Evolutionary conservation across 2,329 filamentous ascomycete species (phyloP), one percentile per base, ranked within the genome.

Genomic region (Fusarium hainanense): DNA sequence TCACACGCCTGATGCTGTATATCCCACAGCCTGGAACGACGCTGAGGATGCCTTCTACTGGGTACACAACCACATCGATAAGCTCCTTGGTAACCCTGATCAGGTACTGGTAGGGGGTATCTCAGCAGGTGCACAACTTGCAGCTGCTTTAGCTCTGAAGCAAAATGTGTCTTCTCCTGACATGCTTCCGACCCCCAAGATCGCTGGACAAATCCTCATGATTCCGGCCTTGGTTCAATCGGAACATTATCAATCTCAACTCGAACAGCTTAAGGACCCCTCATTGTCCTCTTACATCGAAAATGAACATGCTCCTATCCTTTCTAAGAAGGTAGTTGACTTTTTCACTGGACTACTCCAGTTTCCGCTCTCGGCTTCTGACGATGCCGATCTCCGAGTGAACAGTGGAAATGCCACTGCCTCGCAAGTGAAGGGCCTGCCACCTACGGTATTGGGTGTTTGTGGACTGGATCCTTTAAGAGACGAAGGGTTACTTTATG

Each of bases 21-120:
- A 84, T 61, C 88, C 88, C 0, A 84, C 81, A 0, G 81, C 84
- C 0, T 87, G 83, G 82, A 60, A 84, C 49, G 88, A 90, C 54
- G 76, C 79, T 0, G 82, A 87, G 66, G 87, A 89, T 54, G 83
- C 83, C 0, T 85, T 88, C 25, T 77, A 81, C 16, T 90, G 87
- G 88, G 69, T 87, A 0, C 82, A 87, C 51, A 47, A 58, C 6
- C 49, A 72, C 3, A 69, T 72, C 2, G 61, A 61, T 4, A 44
- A 60, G 11, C 25, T 74, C 10, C 14, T 20, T 3, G 71, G 66
- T 6, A 51, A 62, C 5, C 4, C 23, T 2, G 23, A 58, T 1
- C 74, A 77, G 8, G 74, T 86, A 0, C 70, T 86, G 1, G 72
- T 86, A 1, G 84, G 85, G 2, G 85, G 85, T 4, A 80, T 84